Evolutionary conservation across 2,329 filamentous ascomycete genomes (phyloP).

Genomic region (Fusarium siculi): DNA sequence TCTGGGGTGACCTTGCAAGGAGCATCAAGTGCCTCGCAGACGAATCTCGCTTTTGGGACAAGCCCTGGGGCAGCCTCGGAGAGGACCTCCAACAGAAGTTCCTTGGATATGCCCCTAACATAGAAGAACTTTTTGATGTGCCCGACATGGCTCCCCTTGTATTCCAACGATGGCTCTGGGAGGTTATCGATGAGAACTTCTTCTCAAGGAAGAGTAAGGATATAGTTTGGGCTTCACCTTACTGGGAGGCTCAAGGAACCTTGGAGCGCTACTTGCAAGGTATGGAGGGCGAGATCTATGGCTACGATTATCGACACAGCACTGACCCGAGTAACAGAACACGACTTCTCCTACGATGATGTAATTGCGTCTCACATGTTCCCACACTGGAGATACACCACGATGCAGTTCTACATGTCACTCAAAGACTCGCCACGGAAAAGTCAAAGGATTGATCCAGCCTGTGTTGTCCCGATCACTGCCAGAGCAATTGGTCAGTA

Average conservation of each 20-base stretch:
- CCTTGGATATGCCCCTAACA: neutral
- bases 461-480: neutral
- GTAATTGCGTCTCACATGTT: neutral
- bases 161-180: neutral
- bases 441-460: neutral
- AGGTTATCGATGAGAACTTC: neutral
- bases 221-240: neutral
- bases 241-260: neutral
- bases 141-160: accelerated
- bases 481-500: neutral
- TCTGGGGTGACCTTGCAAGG: no score
- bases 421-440: neutral
- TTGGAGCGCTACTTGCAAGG: neutral
- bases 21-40: no score
- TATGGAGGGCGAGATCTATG: no score
- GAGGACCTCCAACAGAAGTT: neutral
- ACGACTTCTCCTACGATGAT: neutral
- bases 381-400: neutral
- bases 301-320: neutral
- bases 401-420: neutral
- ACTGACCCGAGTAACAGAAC: neutral
- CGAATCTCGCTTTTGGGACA: no score
- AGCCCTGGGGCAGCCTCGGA: neutral
- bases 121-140: neutral
- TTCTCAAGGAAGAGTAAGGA: neutral